Base-by-base conservation (phyloP, 2,329 filamentous ascomycete species). In the Boeremia exigua region DNA sequence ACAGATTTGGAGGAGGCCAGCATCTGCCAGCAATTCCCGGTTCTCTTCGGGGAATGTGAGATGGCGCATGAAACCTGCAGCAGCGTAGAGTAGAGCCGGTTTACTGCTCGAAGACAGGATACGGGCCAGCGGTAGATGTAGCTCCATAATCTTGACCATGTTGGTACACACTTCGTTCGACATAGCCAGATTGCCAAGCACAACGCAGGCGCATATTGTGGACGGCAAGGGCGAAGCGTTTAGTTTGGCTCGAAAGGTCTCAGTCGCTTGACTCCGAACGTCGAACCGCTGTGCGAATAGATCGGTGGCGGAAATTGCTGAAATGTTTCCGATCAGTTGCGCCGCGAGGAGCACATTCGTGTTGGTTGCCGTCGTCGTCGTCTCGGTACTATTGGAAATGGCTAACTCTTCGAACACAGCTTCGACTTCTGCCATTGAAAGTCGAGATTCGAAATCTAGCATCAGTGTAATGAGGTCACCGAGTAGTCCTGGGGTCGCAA, bases 131-230 rank as follows among this genome's bases (percentile, higher is more conserved):
- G 67, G 61, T 25, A 68, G 25, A 49, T 76, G 72, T 23, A 75
- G 42, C 17, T 65, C 59, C 62, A 68, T 63, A 9, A 69, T 67
- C 49, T 71, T 63, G 32, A 75, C 73, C 70, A 77, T 73, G 14
- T 70, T 57, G 14, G 68, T 70, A 45, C 68, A 74, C 2, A 67
- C 61, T 44, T 68, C 54, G 38, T 77, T 73, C 2, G 72, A 72
- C 49, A 73, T 73, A 6, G 73, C 73, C 27, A 76, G 52, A 38
- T 77, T 77, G 4, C 74, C 75, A n/a, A 77, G 68, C 40, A 74
- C 71, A 34, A 76, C 69, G 48, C 72, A 76, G 29, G 68, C 65
- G 38, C 68, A 75, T 32, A 75, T 70, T 1, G 63, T 69, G 6
- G 67, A 72, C 34, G 69, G 73, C 4, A 60, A 59, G 42, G 52